Base-by-base conservation (phyloP, 208 protist species). In the Acanthamoeba triangularis region DNA sequence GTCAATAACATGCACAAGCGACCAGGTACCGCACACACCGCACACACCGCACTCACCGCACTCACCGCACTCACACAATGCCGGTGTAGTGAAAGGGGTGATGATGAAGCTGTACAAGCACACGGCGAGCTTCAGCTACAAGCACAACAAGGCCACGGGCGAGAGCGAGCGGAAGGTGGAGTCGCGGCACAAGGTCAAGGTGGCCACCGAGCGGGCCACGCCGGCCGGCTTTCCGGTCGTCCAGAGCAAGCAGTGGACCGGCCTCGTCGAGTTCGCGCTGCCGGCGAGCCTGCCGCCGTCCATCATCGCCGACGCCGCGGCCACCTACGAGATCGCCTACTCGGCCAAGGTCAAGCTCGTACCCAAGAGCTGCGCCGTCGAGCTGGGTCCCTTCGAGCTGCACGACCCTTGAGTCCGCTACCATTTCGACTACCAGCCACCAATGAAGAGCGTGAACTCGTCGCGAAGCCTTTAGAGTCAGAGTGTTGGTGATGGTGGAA, bases 1-100 rank as follows among this genome's bases (percentile, higher is more conserved):
- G 44, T 82, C 30, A 82, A 82, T 37, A 82, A 82, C 74, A 82
- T 82, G 74, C 74, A 82, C 74, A 82, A 82, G 44, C 74, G 74
- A 30, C 74, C 33, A 11, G 69, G 69, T 78, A 47, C 41, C 41
- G 41, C 41, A 44, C 41, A 4, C 41, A 44, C 41, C 3, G 4
- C 69, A 25, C n/a, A 3, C 30, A 5, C 37, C 35, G 0, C 25
- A 11, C 23, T 41, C 69, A 18, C 11, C 14, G 13, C 69, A 18
- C 7, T 0, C 37, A n/a, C n/a, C 1, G 23, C 25, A 8, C 5
- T 41, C n/a, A 16, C 11, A n/a, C 10, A 30, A 25, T 41, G 30
- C 1, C 16, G 69, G 11, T 10, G 69, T 8, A 49, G 74, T 82
- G 16, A 82, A 82, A 23, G 74, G 74, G 8, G 74, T 82, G 44